Base-by-base conservation (phyloP, 352 stramenopile species). In the Phytophthora boehmeriae region DNA sequence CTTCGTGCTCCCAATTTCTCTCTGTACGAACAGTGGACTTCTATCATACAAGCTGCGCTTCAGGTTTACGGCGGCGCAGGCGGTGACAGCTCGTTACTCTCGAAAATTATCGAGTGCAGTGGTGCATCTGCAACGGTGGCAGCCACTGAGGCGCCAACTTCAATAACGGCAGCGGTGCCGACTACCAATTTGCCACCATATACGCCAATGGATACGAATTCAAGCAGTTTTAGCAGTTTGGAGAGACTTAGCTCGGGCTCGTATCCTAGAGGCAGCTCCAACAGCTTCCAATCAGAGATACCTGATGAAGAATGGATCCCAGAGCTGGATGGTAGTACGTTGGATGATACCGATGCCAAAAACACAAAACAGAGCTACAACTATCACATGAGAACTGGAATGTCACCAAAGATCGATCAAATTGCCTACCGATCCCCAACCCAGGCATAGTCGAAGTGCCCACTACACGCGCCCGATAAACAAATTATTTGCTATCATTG, bases 21-120 rank as follows among this genome's bases (percentile, higher is more conserved):
- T 34, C 43, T 73, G n/a, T 69, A 66, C 39, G 65, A 70, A 23
- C 54, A 73, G 44, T 73, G 65, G 65, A 59, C 54, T 8, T 50
- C 62, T 42, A 54, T 59, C 16, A 70, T 73, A 54, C 59, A 54
- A 59, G 47, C 65, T 42, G 65, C 65, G 52, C 28, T 73, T 8
- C 43, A 66, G 22, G 44, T 20, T 32, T 55, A 54, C 19, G 16
- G 44, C 16, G 41, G 38, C 4, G 36, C 19, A 34, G 38, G 25
- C 22, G 28, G 54, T 30, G 49, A 59, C 45, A 50, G 66, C 11
- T 30, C 63, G 22, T 63, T 45, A 16, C 45, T 71, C 41, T 57
- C 51, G 0, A 67, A 63, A 28, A 63, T 51, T 44, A 42, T 62
- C 17, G 58, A 71, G 30, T 48, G 50, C 17, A 66, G 56, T 30